Percentiles rank a stretch among this genome's conserved stretches.
Conservation (phyloP, 805 yeast genomes). For the Yamadazyma tumulicola region DNA sequence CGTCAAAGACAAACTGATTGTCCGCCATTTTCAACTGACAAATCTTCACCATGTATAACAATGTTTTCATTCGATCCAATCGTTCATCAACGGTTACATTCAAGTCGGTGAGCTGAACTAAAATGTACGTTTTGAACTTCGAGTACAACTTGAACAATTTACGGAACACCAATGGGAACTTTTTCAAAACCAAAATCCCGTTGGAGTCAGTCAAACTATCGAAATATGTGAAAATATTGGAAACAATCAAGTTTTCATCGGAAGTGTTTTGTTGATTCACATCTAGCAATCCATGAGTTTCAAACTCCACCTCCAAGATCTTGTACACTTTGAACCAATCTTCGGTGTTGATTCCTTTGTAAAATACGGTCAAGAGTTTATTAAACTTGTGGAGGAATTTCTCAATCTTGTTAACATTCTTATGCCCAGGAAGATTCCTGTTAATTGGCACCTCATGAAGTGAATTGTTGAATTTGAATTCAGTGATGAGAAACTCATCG, state of each 20-base stretch:
- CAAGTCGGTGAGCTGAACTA: conserved; percentile 61
- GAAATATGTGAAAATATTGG: conserved; percentile 71
- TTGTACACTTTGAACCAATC: conserved; percentile 83
- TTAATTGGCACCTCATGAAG: conserved; percentile 46
- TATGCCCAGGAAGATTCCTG: conserved; percentile 43
- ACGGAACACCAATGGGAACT: conserved; percentile 68
- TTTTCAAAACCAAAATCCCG: conserved; percentile 32
- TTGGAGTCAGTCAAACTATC: conserved; percentile 51
- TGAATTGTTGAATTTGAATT: conserved; percentile 39
- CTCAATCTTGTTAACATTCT: conserved; percentile 49
- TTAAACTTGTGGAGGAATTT: conserved; percentile 64
- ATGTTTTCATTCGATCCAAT: conserved; percentile 61
- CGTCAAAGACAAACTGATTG: conserved; percentile 39
- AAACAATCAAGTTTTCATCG: conserved; percentile 57
- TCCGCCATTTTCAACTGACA: conserved; percentile 63
- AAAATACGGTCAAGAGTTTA: conserved; percentile 53
- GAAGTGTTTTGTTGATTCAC: conserved; percentile 42
- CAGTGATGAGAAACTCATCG: conserved; percentile 35
- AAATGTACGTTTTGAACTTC: conserved; percentile 62
- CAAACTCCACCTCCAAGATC: conserved; percentile 64
- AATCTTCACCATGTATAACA: conserved; percentile 63
- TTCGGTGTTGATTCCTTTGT: conserved; percentile 52
- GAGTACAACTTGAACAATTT: conserved; percentile 63
- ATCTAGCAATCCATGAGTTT: conserved; percentile 55
- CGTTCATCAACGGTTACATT: conserved; percentile 57